A percentile compares a stretch with the other conserved stretches of the same genome.
phyloP scores from a whole-genome alignment of 2,329 filamentous ascomycete genomes.

The Ascochyta pisi region DNA sequence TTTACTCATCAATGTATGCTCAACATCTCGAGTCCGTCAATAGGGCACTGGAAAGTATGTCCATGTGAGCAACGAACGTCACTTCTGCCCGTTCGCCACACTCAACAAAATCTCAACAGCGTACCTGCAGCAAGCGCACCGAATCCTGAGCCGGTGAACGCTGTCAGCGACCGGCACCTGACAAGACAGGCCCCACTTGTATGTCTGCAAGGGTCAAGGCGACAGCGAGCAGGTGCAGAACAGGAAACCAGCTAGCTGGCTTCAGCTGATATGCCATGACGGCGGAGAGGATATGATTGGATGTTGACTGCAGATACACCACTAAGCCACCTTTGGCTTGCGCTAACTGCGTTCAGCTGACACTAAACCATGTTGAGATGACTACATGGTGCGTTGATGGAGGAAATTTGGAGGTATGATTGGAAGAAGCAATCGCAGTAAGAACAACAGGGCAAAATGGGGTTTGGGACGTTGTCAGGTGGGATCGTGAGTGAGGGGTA shows the following conservation, averaged over 20 bases:
- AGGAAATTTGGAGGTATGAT: background rate
- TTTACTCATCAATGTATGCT: background rate
- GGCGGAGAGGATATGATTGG: background rate
- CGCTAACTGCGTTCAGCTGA: background rate
- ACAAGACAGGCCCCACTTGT: slow-evolving; percentile 5
- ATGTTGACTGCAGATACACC: background rate
- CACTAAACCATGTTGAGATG: slow-evolving; percentile 4
- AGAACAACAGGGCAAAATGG: background rate
- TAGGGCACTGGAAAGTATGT: background rate
- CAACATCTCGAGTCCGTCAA: background rate
- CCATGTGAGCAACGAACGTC: slow-evolving; percentile 13
- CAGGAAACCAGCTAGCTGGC: background rate
- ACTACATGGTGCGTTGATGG: background rate
- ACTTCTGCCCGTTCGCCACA: background rate
- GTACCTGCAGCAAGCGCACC: slow-evolving; percentile 8
- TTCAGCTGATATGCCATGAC: background rate
- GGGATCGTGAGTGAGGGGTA: background rate
- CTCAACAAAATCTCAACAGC: slow-evolving; percentile 7
- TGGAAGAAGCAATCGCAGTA: background rate
- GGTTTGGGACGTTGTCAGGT: background rate
- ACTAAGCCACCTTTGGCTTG: slow-evolving; percentile 6
- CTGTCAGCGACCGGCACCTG: slow-evolving; percentile 13
- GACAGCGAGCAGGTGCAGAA: background rate
- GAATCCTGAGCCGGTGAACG: slow-evolving; percentile 2
- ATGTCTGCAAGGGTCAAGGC: slow-evolving; percentile 3